These are phyloP conservation scores for Verticillium tricorpus DNA, from an alignment of 2,329 filamentous ascomycete genomes.

Conservation along the genomic window DNA sequence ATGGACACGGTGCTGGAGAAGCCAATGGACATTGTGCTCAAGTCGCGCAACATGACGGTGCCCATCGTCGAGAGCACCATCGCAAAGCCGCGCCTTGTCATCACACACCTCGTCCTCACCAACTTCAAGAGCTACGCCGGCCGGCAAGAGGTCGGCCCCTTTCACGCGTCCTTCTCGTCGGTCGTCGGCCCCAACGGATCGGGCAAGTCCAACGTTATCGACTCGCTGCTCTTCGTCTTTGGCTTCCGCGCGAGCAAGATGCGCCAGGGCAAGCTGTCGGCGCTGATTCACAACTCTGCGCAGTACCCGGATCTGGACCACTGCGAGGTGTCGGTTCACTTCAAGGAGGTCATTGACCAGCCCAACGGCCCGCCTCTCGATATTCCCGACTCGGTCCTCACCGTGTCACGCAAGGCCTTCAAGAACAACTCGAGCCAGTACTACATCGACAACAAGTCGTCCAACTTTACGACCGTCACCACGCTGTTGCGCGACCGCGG, in stretches of 20 bases:
- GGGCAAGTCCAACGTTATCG: slow-evolving; percentile 98
- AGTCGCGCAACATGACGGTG: slow-evolving; percentile 68
- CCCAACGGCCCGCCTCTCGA: slow-evolving; percentile 66
- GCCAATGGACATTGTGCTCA: slow-evolving; percentile 90
- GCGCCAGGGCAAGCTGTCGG: slow-evolving; percentile 97
- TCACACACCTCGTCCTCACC: slow-evolving; percentile 84
- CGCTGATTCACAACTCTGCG: slow-evolving; percentile 94
- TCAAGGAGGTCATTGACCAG: slow-evolving; percentile 90
- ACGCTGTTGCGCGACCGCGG: slow-evolving; percentile 81
- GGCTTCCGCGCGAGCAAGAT: slow-evolving; percentile 99
- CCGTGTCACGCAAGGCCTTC: slow-evolving; percentile 90
- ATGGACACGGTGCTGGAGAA: slow-evolving; percentile 76
- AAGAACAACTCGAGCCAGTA: slow-evolving; percentile 98
- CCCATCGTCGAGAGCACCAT: slow-evolving; percentile 68
- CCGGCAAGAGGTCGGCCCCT: slow-evolving; percentile 89
- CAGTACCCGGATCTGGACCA: slow-evolving; percentile 78
- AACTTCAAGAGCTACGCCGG: slow-evolving; percentile 99
- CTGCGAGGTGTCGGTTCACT: slow-evolving; percentile 96
- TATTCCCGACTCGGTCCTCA: slow-evolving; percentile 76
- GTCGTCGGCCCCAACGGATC: slow-evolving; percentile 98
- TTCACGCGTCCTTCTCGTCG: slow-evolving; percentile 95
- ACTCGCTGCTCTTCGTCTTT: slow-evolving; percentile 97
- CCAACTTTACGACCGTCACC: slow-evolving; percentile 89
- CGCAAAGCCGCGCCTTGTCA: slow-evolving; percentile 83
- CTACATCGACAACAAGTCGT: slow-evolving; percentile 87